Evolutionary conservation across 202 grass and related monocot species (phyloP), one percentile per base, ranked within the genome.

Genomic region (Bolboschoenoplectus hybrid): DNA sequence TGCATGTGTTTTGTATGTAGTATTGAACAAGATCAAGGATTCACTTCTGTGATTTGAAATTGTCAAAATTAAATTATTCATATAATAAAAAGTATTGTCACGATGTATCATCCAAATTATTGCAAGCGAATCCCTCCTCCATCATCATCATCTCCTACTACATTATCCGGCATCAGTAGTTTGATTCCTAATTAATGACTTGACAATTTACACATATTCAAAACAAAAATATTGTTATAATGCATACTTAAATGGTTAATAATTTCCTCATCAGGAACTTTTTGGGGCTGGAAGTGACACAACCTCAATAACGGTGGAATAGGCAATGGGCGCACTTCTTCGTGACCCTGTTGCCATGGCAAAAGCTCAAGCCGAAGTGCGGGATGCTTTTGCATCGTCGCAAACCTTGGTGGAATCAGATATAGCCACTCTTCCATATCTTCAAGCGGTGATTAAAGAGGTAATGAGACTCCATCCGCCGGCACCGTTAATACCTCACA

Each of bases 371-470:
- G 61, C 41, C 2, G 83, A 89, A 80, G 65, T 86, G 10, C 49
- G 63, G 5, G 8, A 73, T 14, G 78, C 38, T 2, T 80, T 89
- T 16, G 81, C 61, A 7, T 26, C 26, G 26, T 68, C 32, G 7
- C 36, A 40, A 7, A 69, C 51, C 0, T 17, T 73, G 26, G 47
- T 26, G 1, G 63, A 89, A 64, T n/a, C 51, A 47, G 82, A 81
- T 63, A 49, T 85, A 50, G 3, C 12, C 2, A 45, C 72, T 19
- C 34, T 89, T 20, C 57, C 74, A 5, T 73, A 89, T 9, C 87
- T 89, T 3, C 83, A 89, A 70, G 41, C 85, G 0, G 11, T 82
- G 52, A 68, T 87, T 57, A 87, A 87, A 71, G 85, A 87, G 51
- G 58, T 44, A 3, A 2, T 87, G 50, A 87, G 85, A 71, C 6